Evolutionary conservation across 2,329 filamentous ascomycete genomes (phyloP).

Genomic region (Sporothrix mexicana): DNA sequence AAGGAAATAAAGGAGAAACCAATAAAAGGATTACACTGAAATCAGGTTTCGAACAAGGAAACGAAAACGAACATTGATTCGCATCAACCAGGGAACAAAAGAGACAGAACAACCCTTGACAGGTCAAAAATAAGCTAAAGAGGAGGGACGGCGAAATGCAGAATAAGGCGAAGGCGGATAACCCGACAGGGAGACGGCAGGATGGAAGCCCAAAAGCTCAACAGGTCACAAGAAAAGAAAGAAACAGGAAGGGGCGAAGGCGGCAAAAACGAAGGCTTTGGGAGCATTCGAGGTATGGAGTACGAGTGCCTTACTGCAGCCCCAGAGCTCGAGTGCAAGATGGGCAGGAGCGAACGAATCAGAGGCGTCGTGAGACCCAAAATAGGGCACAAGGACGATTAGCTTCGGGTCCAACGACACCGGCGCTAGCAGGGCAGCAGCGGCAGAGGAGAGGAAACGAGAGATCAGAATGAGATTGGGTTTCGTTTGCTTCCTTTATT

Average conservation of each 20-base stretch:
- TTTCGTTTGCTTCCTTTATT: neutral
- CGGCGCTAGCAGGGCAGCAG: constrained; percentile 18
- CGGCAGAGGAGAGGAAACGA: neutral
- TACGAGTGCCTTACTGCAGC: neutral
- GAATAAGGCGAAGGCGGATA: neutral
- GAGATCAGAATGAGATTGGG: constrained; percentile 22
- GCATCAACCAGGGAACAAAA: neutral
- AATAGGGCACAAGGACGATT: constrained; percentile 15
- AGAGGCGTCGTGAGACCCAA: neutral
- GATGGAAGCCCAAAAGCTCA: neutral
- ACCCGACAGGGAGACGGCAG: constrained; percentile 7
- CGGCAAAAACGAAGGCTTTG: constrained; percentile 8
- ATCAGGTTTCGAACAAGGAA: neutral
- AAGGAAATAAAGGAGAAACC: constrained; percentile 8
- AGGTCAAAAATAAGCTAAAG: neutral
- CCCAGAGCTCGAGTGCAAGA: constrained; percentile 5
- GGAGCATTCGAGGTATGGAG: neutral
- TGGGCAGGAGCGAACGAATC: constrained; percentile 12
- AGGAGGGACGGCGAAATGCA: neutral
- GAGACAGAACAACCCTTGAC: neutral
- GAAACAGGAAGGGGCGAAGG: neutral
- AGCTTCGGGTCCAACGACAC: constrained; percentile 19
- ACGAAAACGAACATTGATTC: neutral
- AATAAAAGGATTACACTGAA: neutral
- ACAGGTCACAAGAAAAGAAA: constrained; percentile 18